Conservation (phyloP, 352 stramenopile species). For the Globisporangium lucens region DNA sequence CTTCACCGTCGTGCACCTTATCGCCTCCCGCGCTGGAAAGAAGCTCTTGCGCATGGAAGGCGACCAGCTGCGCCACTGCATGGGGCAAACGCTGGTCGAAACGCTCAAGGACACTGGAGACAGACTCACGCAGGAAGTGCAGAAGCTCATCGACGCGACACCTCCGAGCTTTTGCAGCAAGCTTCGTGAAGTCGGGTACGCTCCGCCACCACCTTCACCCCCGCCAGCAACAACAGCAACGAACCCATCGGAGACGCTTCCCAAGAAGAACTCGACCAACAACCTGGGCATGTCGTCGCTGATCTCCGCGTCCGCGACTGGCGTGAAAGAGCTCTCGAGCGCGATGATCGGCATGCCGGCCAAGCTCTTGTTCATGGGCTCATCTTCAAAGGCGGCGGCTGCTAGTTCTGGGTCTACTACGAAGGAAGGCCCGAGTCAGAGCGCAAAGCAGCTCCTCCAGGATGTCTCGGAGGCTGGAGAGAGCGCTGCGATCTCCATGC, state of each 20-base stretch:
- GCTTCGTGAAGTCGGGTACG: constrained; percentile 42
- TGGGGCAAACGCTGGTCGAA: constrained; percentile 54
- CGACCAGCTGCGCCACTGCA: constrained; percentile 68
- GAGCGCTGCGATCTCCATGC: constrained; percentile 49
- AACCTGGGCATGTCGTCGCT: constrained; percentile 49
- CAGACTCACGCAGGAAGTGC: constrained; percentile 38
- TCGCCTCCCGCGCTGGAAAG: constrained; percentile 42
- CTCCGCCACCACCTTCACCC: neutral
- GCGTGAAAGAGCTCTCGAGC: constrained; percentile 59
- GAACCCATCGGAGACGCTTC: neutral
- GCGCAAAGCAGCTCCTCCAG: constrained; percentile 50
- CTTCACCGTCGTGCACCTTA: constrained; percentile 48
- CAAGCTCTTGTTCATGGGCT: constrained; percentile 47
- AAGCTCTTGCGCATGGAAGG: constrained; percentile 66
- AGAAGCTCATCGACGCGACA: constrained; percentile 56
- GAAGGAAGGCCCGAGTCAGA: constrained; percentile 26
- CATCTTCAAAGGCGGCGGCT: constrained; percentile 15
- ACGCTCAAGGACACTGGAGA: constrained; percentile 34
- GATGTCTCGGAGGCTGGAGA: constrained; percentile 52
- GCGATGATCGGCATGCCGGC: constrained; percentile 73
- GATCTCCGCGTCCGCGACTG: constrained; percentile 60
- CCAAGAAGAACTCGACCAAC: constrained; percentile 10
- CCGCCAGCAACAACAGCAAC: neutral
- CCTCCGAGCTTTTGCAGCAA: constrained; percentile 56
- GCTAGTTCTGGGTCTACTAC: neutral